Evolutionary conservation across 2,329 filamentous ascomycete species (phyloP), one percentile per base, ranked within the genome.

Genomic region (Aureobasidium lini): DNA sequence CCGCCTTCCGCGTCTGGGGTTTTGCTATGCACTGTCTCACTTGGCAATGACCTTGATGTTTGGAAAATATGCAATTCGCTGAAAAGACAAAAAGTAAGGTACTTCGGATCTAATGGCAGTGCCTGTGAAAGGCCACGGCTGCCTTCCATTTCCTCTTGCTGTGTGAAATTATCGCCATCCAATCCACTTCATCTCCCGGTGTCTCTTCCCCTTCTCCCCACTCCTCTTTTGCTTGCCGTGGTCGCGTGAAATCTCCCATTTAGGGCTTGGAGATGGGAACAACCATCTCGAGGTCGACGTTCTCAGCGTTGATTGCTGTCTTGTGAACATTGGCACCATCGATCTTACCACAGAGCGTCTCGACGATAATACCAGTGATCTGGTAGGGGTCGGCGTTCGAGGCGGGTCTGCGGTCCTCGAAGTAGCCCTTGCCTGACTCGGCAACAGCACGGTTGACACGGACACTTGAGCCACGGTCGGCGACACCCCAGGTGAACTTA

Each of bases 401-500:
- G 60, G 91, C 91, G 60, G 77, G 77, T 65, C 77, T 73, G 64
- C 77, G 76, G 70, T 80, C 77, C 76, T 96, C 91, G 66, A 96
- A 96, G 84, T 96, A 96, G 65, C 92, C 92, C 79, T 88, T 94
- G 75, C 90, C 90, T 76, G 95, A 89, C 73, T 88, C 86, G 50
- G 88, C 91, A 68, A 83, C 84, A 69, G 90, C 85, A 69, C 91
- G 87, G 68, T 92, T 92, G 68, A 99, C 94, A 75, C 94, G 90
- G 70, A 97, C 92, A 40, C 89, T 95, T 61, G 89, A 87, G 71
- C 93, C 94, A 77, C 94, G 91, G 86, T 97, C 93, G 75, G 94
- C 94, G 63, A 97, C 87, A 72, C 94, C 93, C 76, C 87, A 97
- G 68, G 85, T 86, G 84, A 99, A 99, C 74, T 88, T 84, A 72